These are phyloP conservation scores for Ligustrum vulgare DNA, from an alignment of 257 asterid genomes.

Conservation along the genomic window DNA sequence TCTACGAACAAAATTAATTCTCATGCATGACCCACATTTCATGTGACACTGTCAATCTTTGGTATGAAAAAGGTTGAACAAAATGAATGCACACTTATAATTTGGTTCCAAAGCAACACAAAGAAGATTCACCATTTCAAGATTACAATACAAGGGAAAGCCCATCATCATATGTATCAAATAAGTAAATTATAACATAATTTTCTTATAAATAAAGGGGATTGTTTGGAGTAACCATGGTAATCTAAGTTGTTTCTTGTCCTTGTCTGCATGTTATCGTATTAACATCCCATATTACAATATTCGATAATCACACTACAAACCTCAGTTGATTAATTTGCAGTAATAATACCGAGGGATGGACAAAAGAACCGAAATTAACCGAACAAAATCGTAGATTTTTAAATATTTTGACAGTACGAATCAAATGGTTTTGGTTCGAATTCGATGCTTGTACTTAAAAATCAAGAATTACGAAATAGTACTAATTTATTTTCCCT, in stretches of 20 bases:
- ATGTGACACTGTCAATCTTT: slow-evolving; percentile 36
- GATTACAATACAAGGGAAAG: slow-evolving; percentile 2
- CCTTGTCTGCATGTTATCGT: too few species aligned
- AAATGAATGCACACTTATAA: slow-evolving; percentile 33
- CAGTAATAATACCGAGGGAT: too few species aligned
- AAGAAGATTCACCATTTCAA: background rate
- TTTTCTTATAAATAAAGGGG: background rate
- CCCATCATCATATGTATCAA: slow-evolving; percentile 1
- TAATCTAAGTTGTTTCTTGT: too few species aligned
- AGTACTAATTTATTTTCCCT: too few species aligned
- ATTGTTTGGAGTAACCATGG: too few species aligned
- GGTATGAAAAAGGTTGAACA: slow-evolving; percentile 42
- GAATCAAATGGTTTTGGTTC: too few species aligned
- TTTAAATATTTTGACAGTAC: too few species aligned
- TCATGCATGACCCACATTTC: slow-evolving; percentile 40
- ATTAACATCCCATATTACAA: too few species aligned
- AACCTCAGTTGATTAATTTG: background rate
- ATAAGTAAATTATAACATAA: background rate
- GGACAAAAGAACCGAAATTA: too few species aligned
- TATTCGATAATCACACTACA: background rate
- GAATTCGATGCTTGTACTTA: too few species aligned
- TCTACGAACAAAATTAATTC: slow-evolving; percentile 27
- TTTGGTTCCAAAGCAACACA: slow-evolving; percentile 29
- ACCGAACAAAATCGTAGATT: too few species aligned
- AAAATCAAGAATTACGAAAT: too few species aligned